These are phyloP conservation scores for Penicillium sp. DNA, from an alignment of 2,329 filamentous ascomycete genomes.

Conservation along the genomic window DNA sequence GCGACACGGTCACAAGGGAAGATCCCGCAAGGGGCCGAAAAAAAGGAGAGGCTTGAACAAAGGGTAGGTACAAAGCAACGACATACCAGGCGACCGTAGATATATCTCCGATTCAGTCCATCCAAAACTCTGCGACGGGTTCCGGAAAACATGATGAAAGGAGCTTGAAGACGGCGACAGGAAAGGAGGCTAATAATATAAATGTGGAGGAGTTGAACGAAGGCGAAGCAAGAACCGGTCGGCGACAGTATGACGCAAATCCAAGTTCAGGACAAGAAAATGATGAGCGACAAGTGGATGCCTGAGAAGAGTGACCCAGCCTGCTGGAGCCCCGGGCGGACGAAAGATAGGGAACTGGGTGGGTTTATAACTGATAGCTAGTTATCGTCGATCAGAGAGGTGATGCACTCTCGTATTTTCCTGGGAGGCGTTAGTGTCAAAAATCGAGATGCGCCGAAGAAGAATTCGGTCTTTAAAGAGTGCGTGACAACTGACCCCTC, in stretches of 20 bases:
- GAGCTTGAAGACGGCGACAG: conserved; percentile 7
- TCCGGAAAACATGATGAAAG: conserved; percentile 46
- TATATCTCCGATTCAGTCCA: conserved; percentile 53
- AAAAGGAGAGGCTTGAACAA: not conserved
- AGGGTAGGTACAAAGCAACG: conserved; percentile 3
- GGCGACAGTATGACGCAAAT: conserved; percentile 48
- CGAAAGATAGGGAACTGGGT: conserved; percentile 1
- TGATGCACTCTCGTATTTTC: not conserved
- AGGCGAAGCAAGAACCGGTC: conserved; percentile 32
- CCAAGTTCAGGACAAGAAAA: conserved; percentile 17
- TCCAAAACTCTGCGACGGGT: conserved; percentile 48
- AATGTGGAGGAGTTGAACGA: conserved; percentile 27
- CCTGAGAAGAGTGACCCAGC: conserved; percentile 12
- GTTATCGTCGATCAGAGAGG: not conserved
- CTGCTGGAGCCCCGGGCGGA: conserved; percentile 1
- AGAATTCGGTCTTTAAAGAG: not conserved
- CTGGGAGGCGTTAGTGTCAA: not conserved
- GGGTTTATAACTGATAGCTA: not conserved
- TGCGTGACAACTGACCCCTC: conserved; percentile 1
- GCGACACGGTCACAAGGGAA: not conserved
- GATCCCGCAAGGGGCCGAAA: not conserved
- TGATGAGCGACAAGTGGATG: conserved; percentile 13
- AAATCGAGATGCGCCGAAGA: conserved; percentile 1
- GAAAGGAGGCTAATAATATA: conserved; percentile 22
- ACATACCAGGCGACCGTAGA: conserved; percentile 52